Base-by-base conservation (phyloP, 768 basidiomycete genomes). In the Boletus reticuloceps region DNA sequence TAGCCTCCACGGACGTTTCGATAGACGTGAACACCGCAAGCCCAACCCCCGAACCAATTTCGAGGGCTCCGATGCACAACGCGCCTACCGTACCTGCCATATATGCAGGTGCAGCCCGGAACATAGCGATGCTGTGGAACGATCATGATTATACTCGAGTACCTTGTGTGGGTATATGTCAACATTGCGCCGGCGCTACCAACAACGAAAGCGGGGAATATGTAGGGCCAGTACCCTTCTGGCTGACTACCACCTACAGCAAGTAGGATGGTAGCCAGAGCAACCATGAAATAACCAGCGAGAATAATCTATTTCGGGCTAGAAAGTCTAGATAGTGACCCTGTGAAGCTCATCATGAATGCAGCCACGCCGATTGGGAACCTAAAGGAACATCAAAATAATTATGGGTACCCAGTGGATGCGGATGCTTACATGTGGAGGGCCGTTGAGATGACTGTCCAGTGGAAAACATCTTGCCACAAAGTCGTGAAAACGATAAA, bases 41-140 rank as follows among this genome's bases (percentile, higher is more conserved):
- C 19, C 79, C 80, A 22, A 80, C 69, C 8, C 82, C 82, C 10
- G 75, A 74, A 32, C 81, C 81, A 54, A 81, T 67, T 63, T 84
- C 79, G 1, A 82, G 74, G 12, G 79, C 78, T 25, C 76, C 74
- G 51, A 79, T 81, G 72, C 81, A 81, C 38, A 84, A 76, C 14
- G 82, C 83, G n/a, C 80, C 80, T 14, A 82, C 75, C 5, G 77
- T 79, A 41, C 83, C 82, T 6, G 80, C 74, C 61, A 79, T 76
- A 17, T 71, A 70, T 7, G 77, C 53, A 6, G 81, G 81, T 6
- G 74, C 75, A 36, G 74, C 74, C 53, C 71, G 74, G 67, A 84
- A 77, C 36, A 83, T 73, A 12, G 80, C 79, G 43, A 83, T 78
- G 60, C 79, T 82, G 50, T 5, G n/a, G 44, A 51, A 45, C 3